Evolutionary conservation across 352 stramenopile species (phyloP).

Genomic region (Pythium grandisporangium): DNA sequence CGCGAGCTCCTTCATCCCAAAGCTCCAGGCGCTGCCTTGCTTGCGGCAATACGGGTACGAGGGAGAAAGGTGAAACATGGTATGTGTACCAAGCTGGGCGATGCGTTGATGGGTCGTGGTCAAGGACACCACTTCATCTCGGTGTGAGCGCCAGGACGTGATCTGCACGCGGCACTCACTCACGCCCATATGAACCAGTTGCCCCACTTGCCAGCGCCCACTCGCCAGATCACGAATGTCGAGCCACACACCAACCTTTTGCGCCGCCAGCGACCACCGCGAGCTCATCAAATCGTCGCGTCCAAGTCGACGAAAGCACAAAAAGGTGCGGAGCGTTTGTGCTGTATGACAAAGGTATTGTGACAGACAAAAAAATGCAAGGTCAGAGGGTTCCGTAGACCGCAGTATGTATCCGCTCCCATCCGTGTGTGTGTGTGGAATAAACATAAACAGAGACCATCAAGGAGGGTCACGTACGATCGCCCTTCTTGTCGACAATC

Average conservation of each 20-base stretch:
- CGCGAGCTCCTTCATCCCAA: conserved; percentile 54
- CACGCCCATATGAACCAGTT: conserved; percentile 55
- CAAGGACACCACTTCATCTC: conserved; percentile 63
- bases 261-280: conserved; percentile 61
- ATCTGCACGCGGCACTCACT: conserved; percentile 68
- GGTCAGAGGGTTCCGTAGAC: too few species aligned
- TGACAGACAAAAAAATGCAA: too few species aligned
- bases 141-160: conserved; percentile 47
- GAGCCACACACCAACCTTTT: conserved; percentile 70
- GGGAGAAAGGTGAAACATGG: conserved; percentile 68
- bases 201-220: conserved; percentile 66
- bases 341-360: too few species aligned
- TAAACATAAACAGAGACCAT: too few species aligned
- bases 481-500: conserved; percentile 17
- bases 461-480: conserved; percentile 12
- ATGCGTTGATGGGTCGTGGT: conserved; percentile 50
- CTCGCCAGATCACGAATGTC: conserved; percentile 72
- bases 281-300: conserved; percentile 55
- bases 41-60: conserved; percentile 73
- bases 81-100: conserved; percentile 62
- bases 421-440: too few species aligned
- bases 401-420: too few species aligned
- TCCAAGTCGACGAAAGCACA: conserved; percentile 61
- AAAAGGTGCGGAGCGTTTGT: conserved; percentile 45
- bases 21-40: conserved; percentile 57